Evolutionary conservation across 345 rosid genomes (phyloP), one percentile per base, ranked within the genome.

Genomic region (Populus nigra): DNA sequence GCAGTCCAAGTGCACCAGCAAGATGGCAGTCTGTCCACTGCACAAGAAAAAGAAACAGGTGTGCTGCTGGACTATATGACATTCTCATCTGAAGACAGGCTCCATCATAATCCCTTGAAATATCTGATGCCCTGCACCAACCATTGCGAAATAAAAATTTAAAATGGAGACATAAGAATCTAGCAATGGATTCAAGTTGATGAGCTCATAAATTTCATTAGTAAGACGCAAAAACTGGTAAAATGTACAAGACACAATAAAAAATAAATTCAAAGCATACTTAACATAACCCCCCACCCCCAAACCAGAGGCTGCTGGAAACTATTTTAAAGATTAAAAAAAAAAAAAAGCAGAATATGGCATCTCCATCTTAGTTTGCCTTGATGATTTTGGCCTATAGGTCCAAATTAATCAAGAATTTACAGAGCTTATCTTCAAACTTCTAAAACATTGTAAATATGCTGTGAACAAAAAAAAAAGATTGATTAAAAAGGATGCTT

Each of bases 61-160:
- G 89, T 2, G 94, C 94, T 72, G 89, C 90, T 29, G 94, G 90
- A 83, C 93, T 87, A 78, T 89, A 91, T 17, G 94, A 91, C 88
- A 91, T 83, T 83, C 93, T 85, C 94, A 89, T 89, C 76, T 91
- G 94, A 75, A 91, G 86, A 76, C 94, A 91, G 53, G 91, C 89
- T 17, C 91, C 94, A 77, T 88, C 90, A 67, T 81, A 89, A 45
- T 88, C 93, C 76, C 92, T 82, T 0, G 90, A 86, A 73, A 86
- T 84, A 83, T 88, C 92, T 0, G 94, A 83, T 5, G 93, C 94
- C 88, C 94, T 89, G 86, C 78, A 78, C 10, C 33, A 18, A 73
- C 27, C 41, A 80, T n/a, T 57, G 18, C 45, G 68, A 17, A 50
- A 35, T 15, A 47, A 65, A 38, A 71, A 59, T 36, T 38, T 12